Base-by-base conservation (phyloP, 306 rosid species). In the Cicer bijugum region DNA sequence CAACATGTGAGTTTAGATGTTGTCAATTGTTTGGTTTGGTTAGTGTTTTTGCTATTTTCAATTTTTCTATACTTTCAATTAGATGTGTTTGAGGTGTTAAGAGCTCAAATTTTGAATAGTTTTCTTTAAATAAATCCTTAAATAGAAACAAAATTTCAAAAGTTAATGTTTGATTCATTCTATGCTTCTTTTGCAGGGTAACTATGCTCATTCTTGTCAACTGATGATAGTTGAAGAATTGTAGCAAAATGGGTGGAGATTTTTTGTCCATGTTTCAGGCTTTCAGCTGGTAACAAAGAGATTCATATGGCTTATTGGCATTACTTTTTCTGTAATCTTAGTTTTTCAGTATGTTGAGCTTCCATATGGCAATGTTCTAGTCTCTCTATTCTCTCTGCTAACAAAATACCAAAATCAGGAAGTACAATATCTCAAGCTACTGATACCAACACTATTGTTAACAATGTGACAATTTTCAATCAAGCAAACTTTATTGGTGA, bases 311-410 rank as follows among this genome's bases (percentile, higher is more conserved):
- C 47, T 89, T 15, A 81, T 69, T 9, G 87, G 90, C 40, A 20
- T 87, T 14, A 77, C 88, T 16, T 84, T 89, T 76, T 85, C 86
- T 28, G 72, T 69, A 66, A 79, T 93, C 62, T 63, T 90, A 46
- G 84, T 74, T 5, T 78, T 89, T 59, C 89, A 85, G 74, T 85
- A 71, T 75, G 75, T 86, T 52, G 93, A 85, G 76, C 75, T 87
- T 75, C 87, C 93, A 12, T 84, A 84, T 40, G 82, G 88, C 57
- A 82, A 58, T 64, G 40, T 80, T 74, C 48, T 86, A 17, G 5
- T 77, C 12, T 82, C 94, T 70, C 69, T 84, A 51, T 76, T 16
- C 17, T 82, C 69, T 81, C 85, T 48, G 39, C 84, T 9, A 47
- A 28, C 19, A 89, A 78, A 69, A 67, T 67, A 68, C 77, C 82